Evolutionary conservation across 1,139 yeast genomes (phyloP).

Genomic region (Suhomyces choctaworum): DNA sequence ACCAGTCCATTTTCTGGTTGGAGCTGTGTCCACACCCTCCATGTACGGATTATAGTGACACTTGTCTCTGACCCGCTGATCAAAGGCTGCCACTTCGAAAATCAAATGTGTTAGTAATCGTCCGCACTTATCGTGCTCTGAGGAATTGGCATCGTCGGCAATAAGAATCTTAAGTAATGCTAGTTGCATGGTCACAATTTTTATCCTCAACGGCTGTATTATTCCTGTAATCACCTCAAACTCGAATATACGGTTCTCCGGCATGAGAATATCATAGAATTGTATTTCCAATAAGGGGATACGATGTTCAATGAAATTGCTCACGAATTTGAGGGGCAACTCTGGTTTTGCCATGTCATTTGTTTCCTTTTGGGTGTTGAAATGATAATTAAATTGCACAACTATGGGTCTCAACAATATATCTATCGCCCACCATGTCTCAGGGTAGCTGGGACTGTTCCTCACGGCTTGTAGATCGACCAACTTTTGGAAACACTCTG

Average conservation of each 20-base stretch:
- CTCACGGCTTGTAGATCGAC: constrained; percentile 41
- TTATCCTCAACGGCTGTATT: constrained; percentile 51
- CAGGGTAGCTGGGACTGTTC: constrained; percentile 38
- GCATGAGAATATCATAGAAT: constrained; percentile 33
- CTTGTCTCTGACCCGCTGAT: constrained; percentile 50
- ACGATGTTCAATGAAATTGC: constrained; percentile 51
- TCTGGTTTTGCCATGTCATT: constrained; percentile 77
- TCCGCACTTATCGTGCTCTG: constrained; percentile 42
- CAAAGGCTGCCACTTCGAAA: constrained; percentile 60
- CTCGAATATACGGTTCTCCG: constrained; percentile 30
- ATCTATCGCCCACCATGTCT: constrained; percentile 60
- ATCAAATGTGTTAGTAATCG: constrained; percentile 60
- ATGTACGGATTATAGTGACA: constrained; percentile 59
- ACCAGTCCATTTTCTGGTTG: constrained; percentile 55
- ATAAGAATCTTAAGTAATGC: constrained; percentile 2
- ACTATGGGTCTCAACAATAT: constrained; percentile 57
- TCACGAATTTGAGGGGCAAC: constrained; percentile 64
- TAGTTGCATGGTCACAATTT: constrained; percentile 33
- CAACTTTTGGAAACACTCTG: constrained; percentile 19
- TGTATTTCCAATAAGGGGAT: constrained; percentile 35
- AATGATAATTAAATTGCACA: constrained; percentile 72
- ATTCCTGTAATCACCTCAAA: constrained; percentile 58
- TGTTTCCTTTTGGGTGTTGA: constrained; percentile 60
- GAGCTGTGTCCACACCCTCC: constrained; percentile 26
- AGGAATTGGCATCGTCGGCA: constrained; percentile 15